Evolutionary conservation across 768 basidiomycete species (phyloP).

Genomic region (Psilocybe azurescens): DNA sequence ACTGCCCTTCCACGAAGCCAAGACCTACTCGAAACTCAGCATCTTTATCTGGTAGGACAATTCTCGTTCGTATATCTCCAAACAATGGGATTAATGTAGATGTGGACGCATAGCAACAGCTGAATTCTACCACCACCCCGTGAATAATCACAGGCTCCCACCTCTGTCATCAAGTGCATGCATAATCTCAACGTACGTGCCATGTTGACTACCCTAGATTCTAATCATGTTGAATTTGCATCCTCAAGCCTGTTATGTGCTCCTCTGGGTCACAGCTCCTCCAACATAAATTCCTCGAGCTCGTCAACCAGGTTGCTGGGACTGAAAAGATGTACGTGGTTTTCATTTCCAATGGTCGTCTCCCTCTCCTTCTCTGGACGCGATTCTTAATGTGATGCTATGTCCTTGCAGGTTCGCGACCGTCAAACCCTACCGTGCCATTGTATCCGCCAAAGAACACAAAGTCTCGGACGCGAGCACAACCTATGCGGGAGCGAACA

Average conservation of each 20-base stretch:
- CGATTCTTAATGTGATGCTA: no score
- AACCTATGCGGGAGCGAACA: constrained; percentile 59
- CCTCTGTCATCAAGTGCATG: no score
- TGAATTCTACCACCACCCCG: no score
- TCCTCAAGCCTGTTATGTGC: no score
- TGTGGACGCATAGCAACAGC: no score
- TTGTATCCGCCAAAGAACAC: constrained; percentile 62
- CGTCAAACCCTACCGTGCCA: constrained; percentile 68
- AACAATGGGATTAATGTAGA: constrained; percentile 81
- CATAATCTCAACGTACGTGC: no score
- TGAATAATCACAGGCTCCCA: no score
- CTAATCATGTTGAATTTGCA: no score
- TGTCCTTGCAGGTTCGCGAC: constrained; percentile 53
- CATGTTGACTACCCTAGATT: no score
- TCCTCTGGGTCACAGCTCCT: no score
- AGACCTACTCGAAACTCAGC: constrained; percentile 86
- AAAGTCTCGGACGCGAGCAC: constrained; percentile 66
- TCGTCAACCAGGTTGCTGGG: constrained; percentile 74
- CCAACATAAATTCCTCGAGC: no score
- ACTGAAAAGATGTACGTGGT: constrained; percentile 78
- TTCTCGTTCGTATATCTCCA: neutral
- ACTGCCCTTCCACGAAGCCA: constrained; percentile 93
- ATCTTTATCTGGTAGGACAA: constrained; percentile 72
- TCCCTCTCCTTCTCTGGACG: neutral
- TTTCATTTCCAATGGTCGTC: neutral